Evolutionary conservation across 192 early-diverging fungal species (phyloP), one percentile per base, ranked within the genome.

Genomic region (Phlyctochytrium planicorne): DNA sequence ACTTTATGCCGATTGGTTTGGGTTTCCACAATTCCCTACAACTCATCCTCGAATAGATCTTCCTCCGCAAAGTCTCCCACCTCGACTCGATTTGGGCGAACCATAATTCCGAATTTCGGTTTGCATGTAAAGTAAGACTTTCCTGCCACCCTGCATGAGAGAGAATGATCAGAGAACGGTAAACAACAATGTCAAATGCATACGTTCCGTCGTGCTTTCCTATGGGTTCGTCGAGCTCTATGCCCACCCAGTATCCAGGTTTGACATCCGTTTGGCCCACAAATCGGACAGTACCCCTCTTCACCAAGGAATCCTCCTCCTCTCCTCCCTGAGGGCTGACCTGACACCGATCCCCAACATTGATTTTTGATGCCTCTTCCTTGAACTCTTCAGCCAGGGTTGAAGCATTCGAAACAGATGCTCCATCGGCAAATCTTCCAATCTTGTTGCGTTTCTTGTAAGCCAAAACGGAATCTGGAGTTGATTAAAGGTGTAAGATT

Each of bases 11-110:
- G n/a, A n/a, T n/a, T n/a, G n/a, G n/a, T n/a, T n/a, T n/a, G n/a
- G n/a, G n/a, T n/a, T n/a, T n/a, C n/a, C n/a, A n/a, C n/a, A n/a
- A n/a, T n/a, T n/a, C n/a, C n/a, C n/a, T n/a, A n/a, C n/a, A n/a
- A n/a, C 88, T 1, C 55, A 68, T 79, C 75, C 52, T 60, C 71
- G 57, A 92, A 88, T 34, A 89, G 75, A 59, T 93, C 90, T 57
- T 95, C 93, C 73, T 96, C 95, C 3, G 95, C 94, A 67, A 88
- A 98, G 62, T 98, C 95, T 33, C 97, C 97, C 0, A 91, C 89
- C 17, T 75, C 76, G n/a, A 98, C 90, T 67, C 90, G 89, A 66
- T 91, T 90, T 2, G 97, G 94, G 14, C 95, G 82, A 14, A 97
- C 91, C 78, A 97, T 95, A 0, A 88, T 91, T 25, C 95, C 97